Evolutionary conservation across 2,329 filamentous ascomycete species (phyloP).

Genomic region (Pseudopyrenochaeta lycopersici): DNA sequence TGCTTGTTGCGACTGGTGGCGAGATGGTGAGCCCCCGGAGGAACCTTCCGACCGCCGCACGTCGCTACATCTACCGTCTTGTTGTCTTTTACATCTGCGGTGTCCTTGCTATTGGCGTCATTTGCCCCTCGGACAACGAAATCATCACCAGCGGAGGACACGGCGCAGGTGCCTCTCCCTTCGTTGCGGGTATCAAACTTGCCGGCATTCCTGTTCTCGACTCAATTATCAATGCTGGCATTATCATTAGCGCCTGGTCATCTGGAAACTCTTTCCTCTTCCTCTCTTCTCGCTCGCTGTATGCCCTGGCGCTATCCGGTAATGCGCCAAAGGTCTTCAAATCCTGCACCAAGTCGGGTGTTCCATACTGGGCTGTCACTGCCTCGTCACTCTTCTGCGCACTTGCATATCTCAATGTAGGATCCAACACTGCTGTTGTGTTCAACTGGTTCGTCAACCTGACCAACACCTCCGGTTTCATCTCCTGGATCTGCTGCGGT

Average conservation of each 20-base stretch:
- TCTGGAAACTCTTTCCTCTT: constrained; percentile 66
- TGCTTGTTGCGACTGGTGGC: constrained; percentile 61
- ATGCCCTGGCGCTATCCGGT: constrained; percentile 66
- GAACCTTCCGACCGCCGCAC: constrained; percentile 67
- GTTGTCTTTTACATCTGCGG: constrained; percentile 68
- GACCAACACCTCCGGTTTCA: constrained; percentile 65
- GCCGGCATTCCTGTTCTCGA: constrained; percentile 66
- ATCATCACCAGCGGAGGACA: constrained; percentile 61
- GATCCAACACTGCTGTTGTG: constrained; percentile 53
- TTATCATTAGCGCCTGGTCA: constrained; percentile 71
- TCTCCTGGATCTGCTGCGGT: constrained; percentile 63
- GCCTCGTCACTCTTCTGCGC: constrained; percentile 55
- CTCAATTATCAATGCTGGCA: constrained; percentile 73
- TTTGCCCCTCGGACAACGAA: constrained; percentile 63
- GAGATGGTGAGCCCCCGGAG: constrained; percentile 67
- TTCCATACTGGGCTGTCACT: constrained; percentile 60
- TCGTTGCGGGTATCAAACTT: constrained; percentile 60
- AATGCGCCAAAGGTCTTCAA: constrained; percentile 72
- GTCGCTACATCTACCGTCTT: constrained; percentile 70
- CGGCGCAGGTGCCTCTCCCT: constrained; percentile 63
- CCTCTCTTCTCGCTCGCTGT: constrained; percentile 61
- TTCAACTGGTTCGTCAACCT: constrained; percentile 78
- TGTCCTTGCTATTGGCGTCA: constrained; percentile 68
- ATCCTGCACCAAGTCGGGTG: constrained; percentile 67
- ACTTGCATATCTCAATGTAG: constrained; percentile 61